These are phyloP conservation scores for Cucumis melo DNA, from an alignment of 306 rosid species.

Conservation along the genomic window DNA sequence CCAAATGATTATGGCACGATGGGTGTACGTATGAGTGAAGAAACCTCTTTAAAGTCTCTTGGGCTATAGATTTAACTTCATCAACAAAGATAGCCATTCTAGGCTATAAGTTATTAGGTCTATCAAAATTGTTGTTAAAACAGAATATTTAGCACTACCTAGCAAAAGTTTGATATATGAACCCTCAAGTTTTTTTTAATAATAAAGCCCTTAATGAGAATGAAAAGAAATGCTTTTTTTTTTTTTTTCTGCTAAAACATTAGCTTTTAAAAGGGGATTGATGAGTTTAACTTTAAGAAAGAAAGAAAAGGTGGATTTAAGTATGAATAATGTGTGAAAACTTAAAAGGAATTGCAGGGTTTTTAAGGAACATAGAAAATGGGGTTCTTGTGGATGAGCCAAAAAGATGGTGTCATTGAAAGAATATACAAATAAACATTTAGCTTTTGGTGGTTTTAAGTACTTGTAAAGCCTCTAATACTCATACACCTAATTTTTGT, in stretches of 20 bases:
- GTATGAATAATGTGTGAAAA: not conserved
- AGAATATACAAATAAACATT: not conserved
- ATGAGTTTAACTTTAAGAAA: not conserved
- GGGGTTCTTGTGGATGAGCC: slow-evolving; percentile 7
- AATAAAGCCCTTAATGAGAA: not conserved
- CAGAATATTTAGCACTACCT: too few species aligned
- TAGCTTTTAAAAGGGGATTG: not conserved
- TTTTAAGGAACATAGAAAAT: slow-evolving; percentile 8
- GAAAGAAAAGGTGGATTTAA: not conserved
- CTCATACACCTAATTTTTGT: not conserved
- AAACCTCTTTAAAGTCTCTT: too few species aligned
- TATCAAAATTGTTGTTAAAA: too few species aligned
- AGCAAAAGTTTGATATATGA: too few species aligned
- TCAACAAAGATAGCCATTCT: too few species aligned
- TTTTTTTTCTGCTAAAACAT: too few species aligned
- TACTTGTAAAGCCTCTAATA: not conserved
- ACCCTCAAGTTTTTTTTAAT: too few species aligned
- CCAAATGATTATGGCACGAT: too few species aligned
- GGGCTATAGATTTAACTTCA: too few species aligned
- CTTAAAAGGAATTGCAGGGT: not conserved
- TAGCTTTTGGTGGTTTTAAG: not conserved
- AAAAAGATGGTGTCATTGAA: not conserved
- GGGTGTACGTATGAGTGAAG: too few species aligned
- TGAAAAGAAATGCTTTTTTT: not conserved
- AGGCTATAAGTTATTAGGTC: too few species aligned